phyloP scores from a whole-genome alignment of 495 filamentous ascomycete genomes.

The Talaromyces liani region DNA sequence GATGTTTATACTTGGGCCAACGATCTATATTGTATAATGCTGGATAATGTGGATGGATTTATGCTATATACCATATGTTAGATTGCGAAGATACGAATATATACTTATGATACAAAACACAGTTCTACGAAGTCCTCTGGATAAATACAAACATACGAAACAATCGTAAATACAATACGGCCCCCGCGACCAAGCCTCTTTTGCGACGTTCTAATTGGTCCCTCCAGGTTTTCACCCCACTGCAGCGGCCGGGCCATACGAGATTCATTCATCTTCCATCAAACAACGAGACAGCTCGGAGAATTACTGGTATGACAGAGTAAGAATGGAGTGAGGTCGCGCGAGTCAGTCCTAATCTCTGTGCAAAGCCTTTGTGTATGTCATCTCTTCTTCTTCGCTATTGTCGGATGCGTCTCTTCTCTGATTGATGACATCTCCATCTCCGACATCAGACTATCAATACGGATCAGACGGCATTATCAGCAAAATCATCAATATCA shows the following conservation, averaged over 20 bases:
- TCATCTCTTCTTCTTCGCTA: neutral
- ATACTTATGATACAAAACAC: neutral
- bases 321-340: neutral
- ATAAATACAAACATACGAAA: neutral
- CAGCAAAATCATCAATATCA: neutral
- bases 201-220: neutral
- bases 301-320: neutral
- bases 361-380: neutral
- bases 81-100: neutral
- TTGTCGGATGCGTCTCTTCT: neutral
- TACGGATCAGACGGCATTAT: neutral
- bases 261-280: neutral
- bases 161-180: neutral
- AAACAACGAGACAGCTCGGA: neutral
- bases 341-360: neutral
- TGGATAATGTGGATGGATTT: neutral
- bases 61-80: neutral
- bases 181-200: neutral
- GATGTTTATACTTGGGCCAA: neutral
- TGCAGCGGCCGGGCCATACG: neutral
- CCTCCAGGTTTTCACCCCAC: neutral
- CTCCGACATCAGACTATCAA: neutral
- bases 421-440: neutral
- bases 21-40: neutral
- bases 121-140: neutral